Conservation (phyloP, 179 eudicot species). For the Spinacia oleracea region DNA sequence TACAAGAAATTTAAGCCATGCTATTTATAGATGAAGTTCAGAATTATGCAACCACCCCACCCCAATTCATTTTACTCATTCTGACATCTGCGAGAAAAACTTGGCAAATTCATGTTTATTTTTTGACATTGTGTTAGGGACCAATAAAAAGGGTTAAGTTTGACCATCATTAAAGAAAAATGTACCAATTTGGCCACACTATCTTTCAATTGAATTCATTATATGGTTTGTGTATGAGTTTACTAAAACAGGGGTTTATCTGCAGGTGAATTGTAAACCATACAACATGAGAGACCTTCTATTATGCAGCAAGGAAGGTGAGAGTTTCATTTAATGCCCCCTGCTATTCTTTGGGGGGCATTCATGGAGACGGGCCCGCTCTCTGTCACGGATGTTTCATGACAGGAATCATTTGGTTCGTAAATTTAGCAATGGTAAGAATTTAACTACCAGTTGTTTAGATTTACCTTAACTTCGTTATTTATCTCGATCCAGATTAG, state of each 20-base stretch:
- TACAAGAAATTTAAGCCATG: background rate
- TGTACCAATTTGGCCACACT: slow-evolving; percentile 1
- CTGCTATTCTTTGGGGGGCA: background rate
- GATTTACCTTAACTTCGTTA: background rate
- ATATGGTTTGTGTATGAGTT: background rate
- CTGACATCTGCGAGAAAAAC: slow-evolving; percentile 10
- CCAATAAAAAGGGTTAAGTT: background rate
- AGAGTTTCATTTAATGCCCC: slow-evolving; percentile 14
- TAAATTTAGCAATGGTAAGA: slow-evolving; percentile 4
- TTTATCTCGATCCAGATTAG: background rate
- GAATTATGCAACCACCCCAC: background rate
- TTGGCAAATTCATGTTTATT: background rate
- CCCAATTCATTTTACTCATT: background rate
- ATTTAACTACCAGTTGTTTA: background rate
- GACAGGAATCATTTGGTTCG: background rate
- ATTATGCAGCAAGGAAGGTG: slow-evolving; percentile 15
- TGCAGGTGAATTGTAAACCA: slow-evolving; percentile 11
- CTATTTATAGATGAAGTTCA: background rate
- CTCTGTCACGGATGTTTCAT: slow-evolving; percentile 4
- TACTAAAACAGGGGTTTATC: slow-evolving; percentile 1
- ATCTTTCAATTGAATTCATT: background rate
- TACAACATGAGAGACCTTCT: slow-evolving; percentile 1
- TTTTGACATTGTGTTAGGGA: background rate
- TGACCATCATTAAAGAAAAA: background rate
- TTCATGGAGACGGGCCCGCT: background rate